These are phyloP conservation scores for Trichosporon ovoides DNA, from an alignment of 1,284 basidiomycete species.

Conservation along the genomic window DNA sequence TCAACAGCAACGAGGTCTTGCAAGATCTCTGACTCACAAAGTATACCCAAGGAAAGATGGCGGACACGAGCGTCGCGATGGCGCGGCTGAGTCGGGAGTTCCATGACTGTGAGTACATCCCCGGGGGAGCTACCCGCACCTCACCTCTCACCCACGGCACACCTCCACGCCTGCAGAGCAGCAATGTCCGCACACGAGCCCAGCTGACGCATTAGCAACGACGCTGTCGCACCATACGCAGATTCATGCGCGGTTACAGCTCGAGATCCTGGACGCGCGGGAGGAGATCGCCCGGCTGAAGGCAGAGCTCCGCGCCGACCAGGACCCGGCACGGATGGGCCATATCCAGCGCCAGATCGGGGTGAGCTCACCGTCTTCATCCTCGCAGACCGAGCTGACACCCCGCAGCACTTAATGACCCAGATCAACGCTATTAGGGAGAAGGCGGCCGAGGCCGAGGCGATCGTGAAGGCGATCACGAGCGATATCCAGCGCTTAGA, in stretches of 20 bases:
- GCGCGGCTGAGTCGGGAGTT: slow-evolving; percentile 18
- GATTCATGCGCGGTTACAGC: slow-evolving; percentile 41
- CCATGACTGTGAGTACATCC: slow-evolving; percentile 17
- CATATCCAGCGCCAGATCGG: slow-evolving; percentile 89
- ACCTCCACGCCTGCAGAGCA: no score
- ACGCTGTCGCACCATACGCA: slow-evolving; percentile 36
- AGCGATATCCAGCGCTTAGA: slow-evolving; percentile 94
- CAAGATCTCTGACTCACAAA: neutral
- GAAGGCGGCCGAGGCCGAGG: slow-evolving; percentile 92
- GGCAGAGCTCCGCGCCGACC: slow-evolving; percentile 62
- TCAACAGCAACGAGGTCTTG: neutral
- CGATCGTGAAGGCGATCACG: slow-evolving; percentile 90
- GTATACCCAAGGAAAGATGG: neutral
- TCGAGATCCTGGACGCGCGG: slow-evolving; percentile 43
- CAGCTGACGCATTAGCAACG: slow-evolving; percentile 22
- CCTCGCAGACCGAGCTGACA: slow-evolving; percentile 6
- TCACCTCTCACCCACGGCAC: no score
- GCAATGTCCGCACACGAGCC: no score
- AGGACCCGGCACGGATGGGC: slow-evolving; percentile 78
- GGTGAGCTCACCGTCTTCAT: slow-evolving; percentile 56
- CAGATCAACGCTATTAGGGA: slow-evolving; percentile 92
- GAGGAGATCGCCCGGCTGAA: slow-evolving; percentile 67
- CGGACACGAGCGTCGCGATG: slow-evolving; percentile 13
- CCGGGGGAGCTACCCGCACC: no score
- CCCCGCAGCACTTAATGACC: slow-evolving; percentile 74